These are phyloP conservation scores for Fusarium tanahbumbuense DNA, from an alignment of 2,329 filamentous ascomycete species.

Conservation along the genomic window DNA sequence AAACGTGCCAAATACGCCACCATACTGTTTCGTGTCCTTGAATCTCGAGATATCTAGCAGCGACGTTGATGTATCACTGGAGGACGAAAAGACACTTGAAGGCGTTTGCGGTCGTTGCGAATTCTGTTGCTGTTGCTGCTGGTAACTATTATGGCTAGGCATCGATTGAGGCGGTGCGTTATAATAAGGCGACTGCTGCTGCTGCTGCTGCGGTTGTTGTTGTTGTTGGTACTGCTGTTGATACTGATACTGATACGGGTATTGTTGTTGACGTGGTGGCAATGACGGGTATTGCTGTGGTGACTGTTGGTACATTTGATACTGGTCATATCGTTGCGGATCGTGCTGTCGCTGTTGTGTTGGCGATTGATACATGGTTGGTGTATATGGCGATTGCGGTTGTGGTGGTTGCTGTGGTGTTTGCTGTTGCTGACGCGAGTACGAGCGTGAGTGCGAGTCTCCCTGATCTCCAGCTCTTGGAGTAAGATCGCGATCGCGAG, in stretches of 20 bases:
- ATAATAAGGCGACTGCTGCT: slow-evolving; percentile 33
- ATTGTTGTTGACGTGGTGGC: slow-evolving; percentile 27
- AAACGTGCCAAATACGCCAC: slow-evolving; percentile 71
- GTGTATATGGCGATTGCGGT: slow-evolving; percentile 13
- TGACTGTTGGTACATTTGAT: slow-evolving; percentile 38
- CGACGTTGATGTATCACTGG: slow-evolving; percentile 67
- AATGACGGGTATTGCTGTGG: slow-evolving; percentile 36
- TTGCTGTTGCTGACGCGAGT: slow-evolving; percentile 39
- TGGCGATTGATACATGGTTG: slow-evolving; percentile 30
- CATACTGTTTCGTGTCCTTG: slow-evolving; percentile 58
- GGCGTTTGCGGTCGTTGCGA: slow-evolving; percentile 47
- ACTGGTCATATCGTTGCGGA: slow-evolving; percentile 37
- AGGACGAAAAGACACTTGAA: slow-evolving; percentile 55
- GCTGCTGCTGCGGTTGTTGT: slow-evolving; percentile 35
- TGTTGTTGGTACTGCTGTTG: slow-evolving; percentile 30
- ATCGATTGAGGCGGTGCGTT: slow-evolving; percentile 37
- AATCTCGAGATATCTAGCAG: slow-evolving; percentile 74
- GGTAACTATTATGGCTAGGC: slow-evolving; percentile 34
- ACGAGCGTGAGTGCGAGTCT: slow-evolving; percentile 15
- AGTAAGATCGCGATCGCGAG: slow-evolving; percentile 49
- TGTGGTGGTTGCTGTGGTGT: slow-evolving; percentile 35
- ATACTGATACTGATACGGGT: slow-evolving; percentile 17
- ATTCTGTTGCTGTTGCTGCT: slow-evolving; percentile 30
- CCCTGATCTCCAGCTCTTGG: slow-evolving; percentile 43
- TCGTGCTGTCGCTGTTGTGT: slow-evolving; percentile 29